Evolutionary conservation across 805 yeast species (phyloP), one percentile per base, ranked within the genome.

Genomic region (Debaryomyces tyrocola): DNA sequence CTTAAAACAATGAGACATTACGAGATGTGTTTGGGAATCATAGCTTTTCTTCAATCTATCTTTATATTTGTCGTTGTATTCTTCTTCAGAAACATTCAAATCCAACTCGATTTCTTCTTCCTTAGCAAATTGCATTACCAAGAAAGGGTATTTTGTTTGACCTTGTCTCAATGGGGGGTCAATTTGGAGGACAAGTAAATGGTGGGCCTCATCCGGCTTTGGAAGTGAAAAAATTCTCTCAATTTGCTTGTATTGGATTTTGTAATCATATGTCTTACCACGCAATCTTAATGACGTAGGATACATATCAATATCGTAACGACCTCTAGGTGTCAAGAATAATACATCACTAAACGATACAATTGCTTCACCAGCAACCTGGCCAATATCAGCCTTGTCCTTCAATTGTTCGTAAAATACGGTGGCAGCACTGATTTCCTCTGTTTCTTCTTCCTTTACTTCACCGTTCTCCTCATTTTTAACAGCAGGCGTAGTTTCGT

Each of bases 131-230:
- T 94, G 99, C 64, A 92, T 69, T 11, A 90, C 92, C 62, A 94
- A 73, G 64, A 89, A 94, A 35, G 97, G 96, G 60, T 94, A 92
- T 49, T 96, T 82, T 0, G 99, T 94, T 70, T 94, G 98, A 46
- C 99, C 99, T 70, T 94, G 99, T 65, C 98, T 84, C 53, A 94
- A 74, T 2, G 99, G 99, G 20, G 99, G 99, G 56, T 92, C 97
- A 39, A 94, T 86, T 60, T 95, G 97, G 49, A 92, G 72, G 6
- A 94, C 85, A 62, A 94, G 75, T 54, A 91, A 73, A 64, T 92
- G 96, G 63, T 92, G 96, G 37, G 87, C 75, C 51, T 90, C 97
- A 66, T 94, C 99, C 0, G 96, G 90, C 62, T 90, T 90, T 20
- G 99, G 99, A 54, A 94, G 76, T 11, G 96, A 83, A 57, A 94